A percentile compares a stretch with the other conserved stretches of the same genome.
These are phyloP conservation scores for Lonicera japonica DNA, from an alignment of 129 eudicot genomes.

Conservation along the genomic window DNA sequence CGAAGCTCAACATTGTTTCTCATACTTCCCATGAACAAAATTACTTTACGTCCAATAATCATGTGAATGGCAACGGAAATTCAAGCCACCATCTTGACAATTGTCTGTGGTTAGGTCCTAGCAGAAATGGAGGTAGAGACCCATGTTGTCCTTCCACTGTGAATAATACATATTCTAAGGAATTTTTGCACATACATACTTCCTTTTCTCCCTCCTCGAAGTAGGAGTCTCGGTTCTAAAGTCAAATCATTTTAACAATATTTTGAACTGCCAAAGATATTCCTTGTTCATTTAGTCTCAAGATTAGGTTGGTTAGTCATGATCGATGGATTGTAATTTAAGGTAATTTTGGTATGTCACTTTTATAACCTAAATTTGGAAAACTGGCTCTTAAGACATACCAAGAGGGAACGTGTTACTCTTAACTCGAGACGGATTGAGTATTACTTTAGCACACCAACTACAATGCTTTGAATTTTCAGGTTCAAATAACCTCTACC, in stretches of 20 bases:
- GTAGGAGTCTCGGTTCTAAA: too few relatives aligned
- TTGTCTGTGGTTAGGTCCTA: conserved; percentile 72
- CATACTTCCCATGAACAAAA: conserved; percentile 35
- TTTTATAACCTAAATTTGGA: too few relatives aligned
- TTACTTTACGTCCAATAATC: conserved; percentile 30
- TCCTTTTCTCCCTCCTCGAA: too few relatives aligned
- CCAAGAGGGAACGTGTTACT: too few relatives aligned
- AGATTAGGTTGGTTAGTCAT: too few relatives aligned
- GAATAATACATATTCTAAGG: background rate
- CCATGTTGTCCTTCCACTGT: background rate
- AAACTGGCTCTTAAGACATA: too few relatives aligned
- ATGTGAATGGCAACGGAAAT: conserved; percentile 44
- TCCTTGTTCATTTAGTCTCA: too few relatives aligned
- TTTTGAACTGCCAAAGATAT: too few relatives aligned
- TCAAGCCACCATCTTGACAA: conserved; percentile 46
- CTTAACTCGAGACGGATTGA: background rate
- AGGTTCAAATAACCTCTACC: conserved; percentile 78
- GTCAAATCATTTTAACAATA: too few relatives aligned
- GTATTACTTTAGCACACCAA: background rate
- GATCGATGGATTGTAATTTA: too few relatives aligned
- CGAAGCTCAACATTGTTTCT: conserved; percentile 29
- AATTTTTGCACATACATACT: too few relatives aligned
- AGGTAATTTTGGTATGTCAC: too few relatives aligned
- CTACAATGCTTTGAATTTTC: conserved; percentile 7
- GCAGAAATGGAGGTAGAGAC: conserved; percentile 70